Evolutionary conservation across 2,329 filamentous ascomycete species (phyloP).

Genomic region (Colletotrichum australisinense): DNA sequence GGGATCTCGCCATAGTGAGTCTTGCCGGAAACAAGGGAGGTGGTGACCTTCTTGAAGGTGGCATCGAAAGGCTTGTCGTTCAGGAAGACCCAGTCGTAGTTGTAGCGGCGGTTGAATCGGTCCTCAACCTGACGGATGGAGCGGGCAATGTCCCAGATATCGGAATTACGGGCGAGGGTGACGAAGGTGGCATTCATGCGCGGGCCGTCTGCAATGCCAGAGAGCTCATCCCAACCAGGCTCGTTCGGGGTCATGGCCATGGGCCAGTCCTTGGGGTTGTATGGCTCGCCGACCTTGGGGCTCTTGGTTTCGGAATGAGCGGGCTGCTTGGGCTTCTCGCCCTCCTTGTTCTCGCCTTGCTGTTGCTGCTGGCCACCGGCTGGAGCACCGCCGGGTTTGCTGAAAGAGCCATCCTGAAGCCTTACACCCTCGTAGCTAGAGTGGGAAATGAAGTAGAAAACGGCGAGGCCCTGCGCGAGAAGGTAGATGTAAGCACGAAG

Average conservation of each 20-base stretch:
- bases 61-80: constrained; percentile 96
- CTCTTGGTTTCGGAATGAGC: constrained; percentile 36
- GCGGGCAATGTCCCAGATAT: constrained; percentile 96
- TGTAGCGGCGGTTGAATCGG: constrained; percentile 95
- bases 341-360: constrained; percentile 21
- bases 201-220: constrained; percentile 69
- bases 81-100: constrained; percentile 99
- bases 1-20: constrained; percentile 92
- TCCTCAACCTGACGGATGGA: constrained; percentile 98
- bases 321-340: constrained; percentile 37
- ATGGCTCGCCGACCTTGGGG: constrained; percentile 43
- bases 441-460: constrained; percentile 85
- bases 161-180: constrained; percentile 90
- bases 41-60: constrained; percentile 92
- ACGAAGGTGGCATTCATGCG: constrained; percentile 98
- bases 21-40: constrained; percentile 89
- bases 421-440: constrained; percentile 58
- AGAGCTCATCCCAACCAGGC: constrained; percentile 63
- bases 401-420: constrained; percentile 31
- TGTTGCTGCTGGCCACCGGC: constrained; percentile 29
- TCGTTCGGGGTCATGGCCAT: constrained; percentile 65
- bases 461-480: constrained; percentile 65
- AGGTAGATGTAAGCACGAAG: constrained; percentile 34
- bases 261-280: constrained; percentile 56
- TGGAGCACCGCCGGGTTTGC: constrained; percentile 63